These are phyloP conservation scores for Backusella westeae DNA, from an alignment of 192 early-diverging fungal genomes.

Conservation along the genomic window DNA sequence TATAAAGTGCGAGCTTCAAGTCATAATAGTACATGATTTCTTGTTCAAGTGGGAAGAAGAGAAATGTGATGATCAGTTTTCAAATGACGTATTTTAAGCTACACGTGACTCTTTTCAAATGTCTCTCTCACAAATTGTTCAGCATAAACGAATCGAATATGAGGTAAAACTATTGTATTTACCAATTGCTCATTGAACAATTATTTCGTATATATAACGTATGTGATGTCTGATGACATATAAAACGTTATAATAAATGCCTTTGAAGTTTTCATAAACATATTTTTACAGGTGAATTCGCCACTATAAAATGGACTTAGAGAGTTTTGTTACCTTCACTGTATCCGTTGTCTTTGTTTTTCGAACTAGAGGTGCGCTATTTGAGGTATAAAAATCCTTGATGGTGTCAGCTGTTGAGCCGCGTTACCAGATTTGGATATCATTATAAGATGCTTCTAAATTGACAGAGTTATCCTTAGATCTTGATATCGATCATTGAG, in stretches of 20 bases:
- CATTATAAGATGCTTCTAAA: slow-evolving; percentile 21
- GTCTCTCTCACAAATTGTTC: too few species aligned
- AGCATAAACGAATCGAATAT: too few species aligned
- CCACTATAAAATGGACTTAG: too few species aligned
- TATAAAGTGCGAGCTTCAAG: slow-evolving; percentile 8
- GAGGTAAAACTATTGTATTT: too few species aligned
- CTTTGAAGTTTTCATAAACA: too few species aligned
- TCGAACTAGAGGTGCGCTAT: neutral
- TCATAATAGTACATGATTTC: slow-evolving; percentile 14
- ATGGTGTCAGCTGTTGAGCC: neutral
- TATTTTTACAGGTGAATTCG: too few species aligned
- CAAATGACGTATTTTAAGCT: neutral
- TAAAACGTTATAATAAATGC: too few species aligned
- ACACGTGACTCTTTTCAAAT: neutral
- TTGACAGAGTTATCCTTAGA: slow-evolving; percentile 22
- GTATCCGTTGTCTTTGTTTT: neutral
- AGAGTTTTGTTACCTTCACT: too few species aligned
- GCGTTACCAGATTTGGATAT: slow-evolving; percentile 29
- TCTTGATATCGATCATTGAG: slow-evolving; percentile 30
- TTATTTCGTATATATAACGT: too few species aligned
- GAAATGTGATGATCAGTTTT: neutral
- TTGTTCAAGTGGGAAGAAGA: neutral
- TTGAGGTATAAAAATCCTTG: neutral
- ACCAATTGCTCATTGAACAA: too few species aligned
- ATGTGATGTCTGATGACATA: too few species aligned